phyloP scores from a whole-genome alignment of 805 yeast genomes.

The Huiozyma naganishii region DNA sequence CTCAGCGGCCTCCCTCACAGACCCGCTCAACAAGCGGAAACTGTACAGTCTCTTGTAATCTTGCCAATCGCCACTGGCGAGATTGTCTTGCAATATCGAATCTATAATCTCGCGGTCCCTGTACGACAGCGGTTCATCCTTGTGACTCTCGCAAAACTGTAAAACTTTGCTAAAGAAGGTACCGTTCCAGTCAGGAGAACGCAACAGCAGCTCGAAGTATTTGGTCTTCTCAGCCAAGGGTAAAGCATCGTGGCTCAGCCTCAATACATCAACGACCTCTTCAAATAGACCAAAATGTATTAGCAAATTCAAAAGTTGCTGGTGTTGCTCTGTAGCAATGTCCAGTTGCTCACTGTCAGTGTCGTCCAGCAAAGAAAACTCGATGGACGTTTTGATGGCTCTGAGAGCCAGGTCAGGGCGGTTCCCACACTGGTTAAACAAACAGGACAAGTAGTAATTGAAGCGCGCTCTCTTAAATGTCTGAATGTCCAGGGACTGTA shows the following conservation, averaged over 20 bases:
- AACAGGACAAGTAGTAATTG: conserved; percentile 18
- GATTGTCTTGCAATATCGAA: conserved; percentile 10
- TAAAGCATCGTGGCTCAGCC: conserved; percentile 19
- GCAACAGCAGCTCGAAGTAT: conserved; percentile 14
- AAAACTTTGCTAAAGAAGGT: conserved; percentile 19
- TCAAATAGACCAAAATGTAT: conserved; percentile 17
- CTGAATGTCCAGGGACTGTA: conserved; percentile 10
- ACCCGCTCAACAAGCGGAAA: conserved; percentile 20
- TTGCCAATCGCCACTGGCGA: conserved; percentile 13
- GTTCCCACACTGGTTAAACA: conserved; percentile 14
- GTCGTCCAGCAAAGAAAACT: conserved; percentile 10
- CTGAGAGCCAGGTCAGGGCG: conserved; percentile 16
- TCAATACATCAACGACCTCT: conserved; percentile 24
- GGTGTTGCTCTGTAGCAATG: conserved; percentile 14
- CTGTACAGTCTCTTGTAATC: conserved; percentile 18
- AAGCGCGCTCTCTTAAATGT: conserved; percentile 13
- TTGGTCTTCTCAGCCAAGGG: conserved; percentile 11
- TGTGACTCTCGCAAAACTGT: conserved; percentile 7
- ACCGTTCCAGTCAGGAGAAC: conserved; percentile 7
- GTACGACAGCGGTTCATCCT: conserved; percentile 4
- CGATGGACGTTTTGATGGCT: conserved; percentile 22
- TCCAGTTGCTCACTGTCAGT: conserved; percentile 4
- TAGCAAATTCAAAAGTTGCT: conserved; percentile 19
- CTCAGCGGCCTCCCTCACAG: conserved; percentile 25
- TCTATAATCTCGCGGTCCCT: conserved; percentile 22